Evolutionary conservation across 345 rosid species (phyloP).

Genomic region (Brassica carinata): DNA sequence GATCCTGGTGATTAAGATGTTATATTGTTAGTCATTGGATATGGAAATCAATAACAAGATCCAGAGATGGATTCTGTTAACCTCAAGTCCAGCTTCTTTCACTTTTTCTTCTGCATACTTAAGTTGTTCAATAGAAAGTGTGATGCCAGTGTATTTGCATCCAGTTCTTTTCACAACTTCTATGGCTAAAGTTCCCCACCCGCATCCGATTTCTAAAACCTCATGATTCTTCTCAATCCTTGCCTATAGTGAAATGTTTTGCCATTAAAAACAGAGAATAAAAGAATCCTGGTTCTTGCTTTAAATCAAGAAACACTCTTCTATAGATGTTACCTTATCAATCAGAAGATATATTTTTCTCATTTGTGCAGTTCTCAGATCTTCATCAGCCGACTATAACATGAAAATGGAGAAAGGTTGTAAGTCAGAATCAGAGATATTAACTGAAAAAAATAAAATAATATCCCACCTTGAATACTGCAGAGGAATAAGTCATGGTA

Average conservation of each 20-base stretch:
- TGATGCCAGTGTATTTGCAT: conserved; percentile 84
- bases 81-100: conserved; percentile 87
- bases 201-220: conserved; percentile 82
- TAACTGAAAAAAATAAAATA: conserved; percentile 5
- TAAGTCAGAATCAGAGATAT: background rate
- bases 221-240: conserved; percentile 56
- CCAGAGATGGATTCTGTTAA: conserved; percentile 14
- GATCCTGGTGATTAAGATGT: conserved; percentile 45
- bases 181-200: conserved; percentile 89
- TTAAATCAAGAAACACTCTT: background rate
- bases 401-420: background rate
- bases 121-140: conserved; percentile 71
- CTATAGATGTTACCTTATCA: conserved; percentile 53
- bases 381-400: conserved; percentile 55
- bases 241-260: conserved; percentile 39
- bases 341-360: conserved; percentile 66
- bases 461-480: conserved; percentile 64
- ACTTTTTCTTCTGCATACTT: conserved; percentile 65
- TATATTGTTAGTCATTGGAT: background rate
- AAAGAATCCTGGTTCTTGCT: background rate
- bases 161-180: conserved; percentile 80
- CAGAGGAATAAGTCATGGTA: conserved; percentile 84
- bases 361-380: conserved; percentile 65
- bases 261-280: background rate
- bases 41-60: background rate